Conservation (phyloP, 2,329 filamentous ascomycete species). For the Claviceps africana region DNA sequence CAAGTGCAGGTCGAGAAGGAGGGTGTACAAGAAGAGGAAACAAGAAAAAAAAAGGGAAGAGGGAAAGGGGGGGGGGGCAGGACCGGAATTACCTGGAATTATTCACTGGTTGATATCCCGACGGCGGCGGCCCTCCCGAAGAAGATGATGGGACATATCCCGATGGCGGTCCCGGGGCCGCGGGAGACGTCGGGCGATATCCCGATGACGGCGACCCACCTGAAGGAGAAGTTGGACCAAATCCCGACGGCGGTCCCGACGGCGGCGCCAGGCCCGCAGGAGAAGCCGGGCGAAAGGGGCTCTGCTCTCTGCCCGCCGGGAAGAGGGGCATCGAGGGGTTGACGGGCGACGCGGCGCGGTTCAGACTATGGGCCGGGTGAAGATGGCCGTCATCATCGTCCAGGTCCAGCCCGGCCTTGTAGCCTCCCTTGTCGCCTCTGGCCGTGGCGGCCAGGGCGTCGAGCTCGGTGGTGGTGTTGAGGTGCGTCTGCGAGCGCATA, state of each 20-base stretch:
- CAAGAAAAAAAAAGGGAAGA: too few relatives aligned
- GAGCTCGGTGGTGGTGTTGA: constrained; percentile 64
- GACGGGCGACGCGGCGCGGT: constrained; percentile 18
- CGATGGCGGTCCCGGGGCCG: not conserved
- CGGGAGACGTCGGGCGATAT: constrained; percentile 12
- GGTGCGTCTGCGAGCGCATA: constrained; percentile 82
- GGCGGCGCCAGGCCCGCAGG: constrained; percentile 17
- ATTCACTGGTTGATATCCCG: constrained; percentile 24
- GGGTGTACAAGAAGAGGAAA: not conserved
- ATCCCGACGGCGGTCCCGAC: not conserved
- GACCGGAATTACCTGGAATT: constrained; percentile 21
- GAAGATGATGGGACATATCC: constrained; percentile 15
- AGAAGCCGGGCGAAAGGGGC: constrained; percentile 21
- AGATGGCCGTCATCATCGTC: constrained; percentile 30
- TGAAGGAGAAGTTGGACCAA: not conserved
- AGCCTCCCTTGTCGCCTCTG: constrained; percentile 47
- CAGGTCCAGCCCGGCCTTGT: constrained; percentile 23
- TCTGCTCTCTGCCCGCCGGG: constrained; percentile 23
- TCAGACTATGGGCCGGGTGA: constrained; percentile 19
- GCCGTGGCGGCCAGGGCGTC: constrained; percentile 85
- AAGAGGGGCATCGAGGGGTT: constrained; percentile 30
- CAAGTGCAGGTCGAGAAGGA: not conserved
- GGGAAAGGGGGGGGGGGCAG: not conserved
- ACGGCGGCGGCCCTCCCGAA: not conserved
- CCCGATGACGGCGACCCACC: constrained; percentile 7